These are phyloP conservation scores for Penicilliopsis zonata DNA, from an alignment of 495 filamentous ascomycete genomes.

Conservation along the genomic window DNA sequence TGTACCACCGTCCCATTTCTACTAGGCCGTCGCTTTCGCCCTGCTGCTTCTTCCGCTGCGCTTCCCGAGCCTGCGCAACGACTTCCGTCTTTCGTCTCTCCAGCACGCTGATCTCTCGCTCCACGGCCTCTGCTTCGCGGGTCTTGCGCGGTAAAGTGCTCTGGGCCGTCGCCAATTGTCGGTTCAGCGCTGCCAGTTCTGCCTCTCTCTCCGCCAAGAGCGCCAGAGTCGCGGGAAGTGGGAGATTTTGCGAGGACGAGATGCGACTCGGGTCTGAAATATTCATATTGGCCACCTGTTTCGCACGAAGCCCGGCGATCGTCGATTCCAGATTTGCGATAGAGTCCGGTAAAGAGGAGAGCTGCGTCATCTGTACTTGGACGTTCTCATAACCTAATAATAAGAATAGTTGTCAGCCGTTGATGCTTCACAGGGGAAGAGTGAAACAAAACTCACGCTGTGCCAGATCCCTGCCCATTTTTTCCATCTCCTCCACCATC, in stretches of 20 bases:
- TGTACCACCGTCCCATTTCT: conserved; percentile 72
- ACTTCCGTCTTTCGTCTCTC: conserved; percentile 59
- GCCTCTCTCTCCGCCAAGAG: conserved; percentile 43
- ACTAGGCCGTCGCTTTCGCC: conserved; percentile 70
- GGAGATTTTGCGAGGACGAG: conserved; percentile 27
- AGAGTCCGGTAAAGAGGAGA: conserved; percentile 48
- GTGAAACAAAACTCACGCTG: conserved; percentile 17
- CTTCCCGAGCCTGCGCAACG: conserved; percentile 63
- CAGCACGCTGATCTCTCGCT: conserved; percentile 57
- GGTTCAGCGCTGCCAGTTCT: conserved; percentile 52
- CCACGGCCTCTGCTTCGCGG: conserved; percentile 58
- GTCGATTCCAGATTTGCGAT: conserved; percentile 49
- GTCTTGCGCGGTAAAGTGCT: conserved; percentile 55
- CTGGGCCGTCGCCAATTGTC: conserved; percentile 54
- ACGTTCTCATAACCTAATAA: conserved; percentile 49
- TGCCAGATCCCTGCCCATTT: conserved; percentile 48
- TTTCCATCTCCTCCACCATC: conserved; percentile 62
- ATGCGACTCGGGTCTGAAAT: conserved; percentile 11
- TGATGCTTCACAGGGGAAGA: neutral
- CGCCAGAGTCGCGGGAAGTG: conserved; percentile 25
- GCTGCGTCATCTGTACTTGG: conserved; percentile 43
- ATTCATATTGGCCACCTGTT: conserved; percentile 28
- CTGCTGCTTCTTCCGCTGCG: conserved; percentile 62
- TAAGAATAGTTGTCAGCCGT: conserved; percentile 4
- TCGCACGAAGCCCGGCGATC: conserved; percentile 41